Conservation (phyloP, 805 yeast species). For the Saturnispora sanitii region DNA sequence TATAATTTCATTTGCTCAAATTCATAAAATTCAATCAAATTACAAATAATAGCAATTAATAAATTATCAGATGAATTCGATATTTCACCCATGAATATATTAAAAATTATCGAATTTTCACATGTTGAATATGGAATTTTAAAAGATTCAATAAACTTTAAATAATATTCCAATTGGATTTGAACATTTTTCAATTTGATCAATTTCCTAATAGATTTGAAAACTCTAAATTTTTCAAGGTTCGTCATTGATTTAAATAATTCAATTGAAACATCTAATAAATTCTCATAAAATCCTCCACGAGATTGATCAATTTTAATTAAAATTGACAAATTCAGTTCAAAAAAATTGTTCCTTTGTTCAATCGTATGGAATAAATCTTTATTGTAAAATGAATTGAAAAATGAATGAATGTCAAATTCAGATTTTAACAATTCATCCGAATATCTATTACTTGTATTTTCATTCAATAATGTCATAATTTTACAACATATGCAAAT, state of each 20-base stretch:
- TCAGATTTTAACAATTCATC: too few relatives aligned
- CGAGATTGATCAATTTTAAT: too few relatives aligned
- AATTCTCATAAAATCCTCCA: conserved; percentile 4
- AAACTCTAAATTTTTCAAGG: conserved; percentile 6
- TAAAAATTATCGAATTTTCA: conserved; percentile 32
- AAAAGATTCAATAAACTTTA: conserved; percentile 24
- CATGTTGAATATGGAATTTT: conserved; percentile 28
- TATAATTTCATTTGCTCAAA: conserved; percentile 26
- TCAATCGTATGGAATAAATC: conserved; percentile 31
- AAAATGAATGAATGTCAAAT: conserved; percentile 39
- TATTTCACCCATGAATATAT: conserved; percentile 27
- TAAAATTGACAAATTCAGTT: conserved; percentile 16
- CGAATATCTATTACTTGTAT: too few relatives aligned
- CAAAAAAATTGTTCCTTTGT: conserved; percentile 26
- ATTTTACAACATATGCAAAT: conserved; percentile 27
- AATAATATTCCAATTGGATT: conserved; percentile 27
- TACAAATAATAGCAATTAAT: conserved; percentile 29
- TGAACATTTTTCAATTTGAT: too few relatives aligned
- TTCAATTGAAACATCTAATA: not conserved
- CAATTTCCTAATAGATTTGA: conserved; percentile 18
- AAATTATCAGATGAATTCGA: conserved; percentile 26
- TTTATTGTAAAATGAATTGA: conserved; percentile 32
- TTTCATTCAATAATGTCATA: conserved; percentile 18
- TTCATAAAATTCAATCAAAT: conserved; percentile 32
- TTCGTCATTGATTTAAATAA: conserved; percentile 4